Conservation (phyloP, 2,329 filamentous ascomycete genomes). For the Fusarium miscanthi region DNA sequence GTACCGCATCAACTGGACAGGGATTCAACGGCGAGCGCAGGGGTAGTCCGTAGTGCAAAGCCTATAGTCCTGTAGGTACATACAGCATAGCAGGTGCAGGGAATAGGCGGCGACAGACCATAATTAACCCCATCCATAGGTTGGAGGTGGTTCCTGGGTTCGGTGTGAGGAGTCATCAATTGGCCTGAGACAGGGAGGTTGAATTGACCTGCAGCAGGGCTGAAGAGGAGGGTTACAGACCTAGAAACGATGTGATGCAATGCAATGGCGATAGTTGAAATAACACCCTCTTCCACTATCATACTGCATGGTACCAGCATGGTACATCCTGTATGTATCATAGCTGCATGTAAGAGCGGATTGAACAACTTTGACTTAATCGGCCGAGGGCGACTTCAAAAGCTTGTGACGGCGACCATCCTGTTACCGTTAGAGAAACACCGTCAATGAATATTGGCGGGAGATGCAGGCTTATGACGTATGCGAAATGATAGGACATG, state of each 20-base stretch:
- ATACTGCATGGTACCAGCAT: neutral
- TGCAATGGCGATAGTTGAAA: slow-evolving; percentile 26
- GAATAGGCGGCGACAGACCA: slow-evolving; percentile 14
- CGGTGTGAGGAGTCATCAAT: slow-evolving; percentile 46
- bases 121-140: slow-evolving; percentile 15
- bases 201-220: slow-evolving; percentile 45
- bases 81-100: neutral
- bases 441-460: neutral
- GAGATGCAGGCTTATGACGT: slow-evolving; percentile 3
- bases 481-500: neutral
- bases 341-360: slow-evolving; percentile 13
- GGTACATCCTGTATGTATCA: neutral
- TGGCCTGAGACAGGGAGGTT: slow-evolving; percentile 38
- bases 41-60: neutral
- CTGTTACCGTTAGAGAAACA: slow-evolving; percentile 6
- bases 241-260: slow-evolving; percentile 18
- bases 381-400: slow-evolving; percentile 19
- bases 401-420: slow-evolving; percentile 21
- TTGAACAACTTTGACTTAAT: neutral
- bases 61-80: slow-evolving; percentile 5
- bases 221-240: slow-evolving; percentile 41
- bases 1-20: slow-evolving; percentile 24
- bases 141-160: slow-evolving; percentile 35
- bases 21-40: slow-evolving; percentile 17
- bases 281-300: neutral